phyloP scores from a whole-genome alignment of 257 asterid species.

The Plantago ovata region DNA sequence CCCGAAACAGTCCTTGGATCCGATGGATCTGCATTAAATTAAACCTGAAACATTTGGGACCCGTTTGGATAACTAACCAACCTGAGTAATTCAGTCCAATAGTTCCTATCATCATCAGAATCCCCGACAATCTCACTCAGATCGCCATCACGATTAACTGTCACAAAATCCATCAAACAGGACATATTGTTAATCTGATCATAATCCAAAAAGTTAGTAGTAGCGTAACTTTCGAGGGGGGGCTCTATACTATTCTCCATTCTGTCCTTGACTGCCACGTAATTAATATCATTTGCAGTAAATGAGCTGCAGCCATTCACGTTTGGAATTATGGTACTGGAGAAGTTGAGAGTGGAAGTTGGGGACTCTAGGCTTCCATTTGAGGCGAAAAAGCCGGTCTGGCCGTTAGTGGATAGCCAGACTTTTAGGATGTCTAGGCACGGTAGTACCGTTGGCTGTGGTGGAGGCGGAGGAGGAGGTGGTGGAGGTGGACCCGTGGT shows the following conservation, averaged over 20 bases:
- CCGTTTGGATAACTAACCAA: slow-evolving; percentile 25
- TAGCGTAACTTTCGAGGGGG: slow-evolving; percentile 3
- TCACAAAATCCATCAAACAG: background rate
- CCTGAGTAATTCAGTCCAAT: slow-evolving; percentile 35
- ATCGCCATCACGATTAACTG: background rate
- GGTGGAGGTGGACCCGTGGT: slow-evolving; percentile 1
- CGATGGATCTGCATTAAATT: background rate
- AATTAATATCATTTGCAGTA: background rate
- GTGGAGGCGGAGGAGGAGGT: background rate
- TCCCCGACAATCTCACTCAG: slow-evolving; percentile 1
- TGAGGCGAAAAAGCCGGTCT: background rate
- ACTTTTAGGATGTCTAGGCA: slow-evolving; percentile 24
- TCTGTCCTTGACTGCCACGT: slow-evolving; percentile 7
- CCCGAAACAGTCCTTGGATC: too few relatives aligned
- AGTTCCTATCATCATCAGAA: slow-evolving; percentile 32
- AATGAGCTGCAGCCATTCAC: slow-evolving; percentile 7
- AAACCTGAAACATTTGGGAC: slow-evolving; percentile 21
- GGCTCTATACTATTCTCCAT: slow-evolving; percentile 21
- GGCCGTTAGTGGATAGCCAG: slow-evolving; percentile 14
- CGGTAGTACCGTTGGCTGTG: slow-evolving; percentile 2
- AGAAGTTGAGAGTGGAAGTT: slow-evolving; percentile 16
- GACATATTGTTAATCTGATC: background rate
- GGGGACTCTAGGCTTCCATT: slow-evolving; percentile 18
- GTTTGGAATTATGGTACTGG: background rate
- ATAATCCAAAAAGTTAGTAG: background rate